Evolutionary conservation across 1,139 yeast genomes (phyloP).

Genomic region (Blastobotrys buckinghamii): DNA sequence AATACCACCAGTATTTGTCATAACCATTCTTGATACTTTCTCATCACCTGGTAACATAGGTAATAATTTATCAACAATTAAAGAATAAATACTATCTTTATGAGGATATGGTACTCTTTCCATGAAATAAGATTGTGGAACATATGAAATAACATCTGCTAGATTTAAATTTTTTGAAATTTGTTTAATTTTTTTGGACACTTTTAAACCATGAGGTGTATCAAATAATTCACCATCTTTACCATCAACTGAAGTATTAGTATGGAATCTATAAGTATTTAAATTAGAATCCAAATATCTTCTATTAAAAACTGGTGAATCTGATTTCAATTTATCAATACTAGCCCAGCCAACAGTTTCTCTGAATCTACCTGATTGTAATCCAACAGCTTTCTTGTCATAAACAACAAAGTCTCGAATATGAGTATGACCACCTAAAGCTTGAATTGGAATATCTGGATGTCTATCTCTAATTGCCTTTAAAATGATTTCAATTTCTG

Average conservation of each 20-base stretch:
- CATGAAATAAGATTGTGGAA: constrained; percentile 60
- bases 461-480: constrained; percentile 47
- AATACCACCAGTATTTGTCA: constrained; percentile 83
- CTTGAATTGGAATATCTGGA: constrained; percentile 66
- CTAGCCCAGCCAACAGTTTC: constrained; percentile 90
- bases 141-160: constrained; percentile 55
- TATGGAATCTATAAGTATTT: constrained; percentile 62
- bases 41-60: constrained; percentile 44
- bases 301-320: constrained; percentile 39
- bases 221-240: constrained; percentile 26
- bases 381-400: constrained; percentile 63
- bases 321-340: constrained; percentile 35
- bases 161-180: constrained; percentile 49
- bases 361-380: constrained; percentile 88
- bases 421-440: constrained; percentile 94
- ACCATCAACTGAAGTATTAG: constrained; percentile 28
- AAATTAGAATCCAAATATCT: constrained; percentile 76
- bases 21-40: constrained; percentile 51
- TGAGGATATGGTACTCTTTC: constrained; percentile 65
- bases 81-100: constrained; percentile 51
- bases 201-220: constrained; percentile 47
- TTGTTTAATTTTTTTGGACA: constrained; percentile 42
- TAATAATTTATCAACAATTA: constrained; percentile 55
- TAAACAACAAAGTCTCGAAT: constrained; percentile 72
- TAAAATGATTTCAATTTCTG: constrained; percentile 48